phyloP scores from a whole-genome alignment of 768 basidiomycete species.

The Lentinula boryana region DNA sequence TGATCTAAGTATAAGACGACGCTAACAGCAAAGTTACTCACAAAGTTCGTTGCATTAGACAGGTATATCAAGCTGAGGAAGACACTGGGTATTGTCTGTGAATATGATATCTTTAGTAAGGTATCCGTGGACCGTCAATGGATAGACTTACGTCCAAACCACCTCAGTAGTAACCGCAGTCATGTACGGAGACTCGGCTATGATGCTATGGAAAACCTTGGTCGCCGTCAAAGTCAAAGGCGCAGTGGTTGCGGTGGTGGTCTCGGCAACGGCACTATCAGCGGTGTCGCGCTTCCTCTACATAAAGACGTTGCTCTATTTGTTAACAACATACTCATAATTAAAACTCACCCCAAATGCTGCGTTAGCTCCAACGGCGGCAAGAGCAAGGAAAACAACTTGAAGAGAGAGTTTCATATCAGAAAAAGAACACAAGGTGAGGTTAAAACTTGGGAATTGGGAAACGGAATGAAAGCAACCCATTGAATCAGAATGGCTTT shows the following conservation, averaged over 20 bases:
- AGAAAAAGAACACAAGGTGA: not conserved
- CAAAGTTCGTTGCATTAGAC: not conserved
- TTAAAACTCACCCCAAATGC: constrained; percentile 17
- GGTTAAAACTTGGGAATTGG: not conserved
- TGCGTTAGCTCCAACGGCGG: constrained; percentile 2
- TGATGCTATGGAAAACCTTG: constrained; percentile 18
- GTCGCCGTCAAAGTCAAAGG: constrained; percentile 17
- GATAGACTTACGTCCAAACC: constrained; percentile 25
- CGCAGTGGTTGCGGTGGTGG: not conserved
- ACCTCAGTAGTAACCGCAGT: constrained; percentile 21
- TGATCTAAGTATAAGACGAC: not conserved
- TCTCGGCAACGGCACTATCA: not conserved
- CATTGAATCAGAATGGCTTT: not conserved
- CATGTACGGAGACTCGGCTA: constrained; percentile 22
- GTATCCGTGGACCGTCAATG: not conserved
- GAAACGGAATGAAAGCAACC: constrained; percentile 9
- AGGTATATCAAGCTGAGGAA: not conserved
- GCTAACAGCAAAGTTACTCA: not conserved
- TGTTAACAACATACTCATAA: constrained; percentile 13
- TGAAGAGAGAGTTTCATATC: constrained; percentile 2
- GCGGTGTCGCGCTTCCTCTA: constrained; percentile 9
- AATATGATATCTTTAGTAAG: not conserved
- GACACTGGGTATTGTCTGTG: not conserved
- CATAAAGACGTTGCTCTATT: constrained; percentile 16
- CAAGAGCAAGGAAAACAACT: constrained; percentile 5